phyloP scores from a whole-genome alignment of 1,139 yeast genomes.

The Wickerhamomyces sp. region DNA sequence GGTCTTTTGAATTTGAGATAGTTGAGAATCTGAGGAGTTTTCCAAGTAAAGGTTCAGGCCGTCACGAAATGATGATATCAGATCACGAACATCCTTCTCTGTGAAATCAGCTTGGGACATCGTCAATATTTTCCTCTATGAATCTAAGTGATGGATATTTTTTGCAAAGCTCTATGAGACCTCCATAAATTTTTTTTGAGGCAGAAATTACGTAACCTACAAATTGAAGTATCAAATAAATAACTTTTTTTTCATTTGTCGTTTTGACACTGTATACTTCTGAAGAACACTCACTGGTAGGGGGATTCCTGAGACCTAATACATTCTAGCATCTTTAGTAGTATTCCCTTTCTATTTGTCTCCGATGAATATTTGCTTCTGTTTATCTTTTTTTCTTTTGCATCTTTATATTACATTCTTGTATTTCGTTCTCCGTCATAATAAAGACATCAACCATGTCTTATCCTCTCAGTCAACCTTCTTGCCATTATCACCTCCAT shows the following conservation, averaged over 20 bases:
- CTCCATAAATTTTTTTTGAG: too few species aligned
- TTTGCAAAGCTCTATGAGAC: too few species aligned
- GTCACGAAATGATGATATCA: constrained; percentile 16
- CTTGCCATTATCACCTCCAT: background rate
- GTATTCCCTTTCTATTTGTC: too few species aligned
- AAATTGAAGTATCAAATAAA: background rate
- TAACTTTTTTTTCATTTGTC: background rate
- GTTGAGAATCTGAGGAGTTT: constrained; percentile 7
- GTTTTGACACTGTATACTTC: background rate
- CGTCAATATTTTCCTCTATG: too few species aligned
- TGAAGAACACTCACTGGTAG: background rate
- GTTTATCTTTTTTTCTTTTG: background rate
- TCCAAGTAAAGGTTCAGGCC: constrained; percentile 13
- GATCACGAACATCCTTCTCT: constrained; percentile 15
- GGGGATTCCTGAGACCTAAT: too few species aligned
- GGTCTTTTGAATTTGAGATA: constrained; percentile 31
- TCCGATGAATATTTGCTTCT: background rate
- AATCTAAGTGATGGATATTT: too few species aligned
- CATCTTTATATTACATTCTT: background rate
- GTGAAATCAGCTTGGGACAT: constrained; percentile 3
- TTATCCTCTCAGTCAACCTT: background rate
- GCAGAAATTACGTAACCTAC: background rate
- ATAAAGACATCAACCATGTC: background rate
- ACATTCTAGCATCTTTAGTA: too few species aligned
- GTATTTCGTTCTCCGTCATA: background rate